Evolutionary conservation across 164 flowering plant species (phyloP).

Genomic region (Tetrastigma voinierianum): DNA sequence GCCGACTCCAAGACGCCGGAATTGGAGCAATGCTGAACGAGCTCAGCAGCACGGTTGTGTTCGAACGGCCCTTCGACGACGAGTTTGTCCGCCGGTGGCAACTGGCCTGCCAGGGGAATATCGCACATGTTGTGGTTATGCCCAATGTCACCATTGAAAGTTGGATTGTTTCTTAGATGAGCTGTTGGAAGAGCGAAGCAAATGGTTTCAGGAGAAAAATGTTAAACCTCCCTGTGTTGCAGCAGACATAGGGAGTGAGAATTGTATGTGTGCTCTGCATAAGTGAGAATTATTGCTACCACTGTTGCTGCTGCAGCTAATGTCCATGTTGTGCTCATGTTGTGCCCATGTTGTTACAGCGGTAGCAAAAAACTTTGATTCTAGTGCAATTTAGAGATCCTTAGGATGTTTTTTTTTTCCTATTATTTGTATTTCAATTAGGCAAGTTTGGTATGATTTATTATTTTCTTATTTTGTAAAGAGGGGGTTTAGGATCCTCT

Average conservation of each 20-base stretch:
- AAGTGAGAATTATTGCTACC: conserved; percentile 21
- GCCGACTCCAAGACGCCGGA: conserved; percentile 62
- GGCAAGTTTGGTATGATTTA: no score
- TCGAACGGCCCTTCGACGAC: conserved; percentile 83
- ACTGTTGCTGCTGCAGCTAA: no score
- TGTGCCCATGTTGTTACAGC: background rate
- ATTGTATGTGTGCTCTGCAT: conserved; percentile 63
- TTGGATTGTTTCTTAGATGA: conserved; percentile 68
- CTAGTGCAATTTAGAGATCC: background rate
- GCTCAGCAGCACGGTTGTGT: conserved; percentile 95
- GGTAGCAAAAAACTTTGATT: background rate
- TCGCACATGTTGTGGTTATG: conserved; percentile 96
- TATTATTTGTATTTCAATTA: no score
- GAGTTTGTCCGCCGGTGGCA: conserved; percentile 91
- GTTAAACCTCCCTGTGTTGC: conserved; percentile 70
- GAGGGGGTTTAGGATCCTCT: no score
- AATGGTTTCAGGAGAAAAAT: conserved; percentile 64
- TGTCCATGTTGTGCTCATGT: no score
- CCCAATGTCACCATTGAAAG: conserved; percentile 82
- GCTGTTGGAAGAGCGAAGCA: conserved; percentile 46
- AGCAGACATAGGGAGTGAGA: conserved; percentile 60
- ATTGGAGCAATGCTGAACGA: conserved; percentile 94
- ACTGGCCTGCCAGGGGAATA: conserved; percentile 90
- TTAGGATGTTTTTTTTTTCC: background rate
- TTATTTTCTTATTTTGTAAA: no score